phyloP scores from a whole-genome alignment of 192 early-diverging fungal genomes.

The Phycomyces blakesleeanus region DNA sequence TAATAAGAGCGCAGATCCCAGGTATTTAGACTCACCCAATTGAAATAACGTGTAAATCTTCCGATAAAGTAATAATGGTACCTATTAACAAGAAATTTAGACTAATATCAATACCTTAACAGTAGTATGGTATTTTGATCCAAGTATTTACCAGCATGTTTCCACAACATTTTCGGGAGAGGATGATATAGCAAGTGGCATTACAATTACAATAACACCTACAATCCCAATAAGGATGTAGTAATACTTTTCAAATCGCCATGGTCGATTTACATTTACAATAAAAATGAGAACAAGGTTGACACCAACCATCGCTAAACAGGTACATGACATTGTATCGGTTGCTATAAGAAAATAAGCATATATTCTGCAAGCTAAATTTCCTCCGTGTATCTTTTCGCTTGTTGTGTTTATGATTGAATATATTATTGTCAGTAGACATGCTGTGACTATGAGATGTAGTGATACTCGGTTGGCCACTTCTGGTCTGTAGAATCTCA shows the following conservation, averaged over 20 bases:
- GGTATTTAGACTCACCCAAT: slow-evolving; percentile 16
- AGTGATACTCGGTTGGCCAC: slow-evolving; percentile 11
- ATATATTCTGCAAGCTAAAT: background rate
- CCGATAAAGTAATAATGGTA: slow-evolving; percentile 14
- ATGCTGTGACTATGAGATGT: slow-evolving; percentile 11
- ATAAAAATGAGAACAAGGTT: slow-evolving; percentile 13
- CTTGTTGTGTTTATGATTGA: background rate
- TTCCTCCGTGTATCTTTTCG: background rate
- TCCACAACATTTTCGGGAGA: background rate
- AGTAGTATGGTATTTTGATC: too few relatives aligned
- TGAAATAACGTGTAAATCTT: slow-evolving; percentile 1
- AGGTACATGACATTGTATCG: slow-evolving; percentile 13
- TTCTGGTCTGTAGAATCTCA: slow-evolving; percentile 1
- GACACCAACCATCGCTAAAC: slow-evolving; percentile 17
- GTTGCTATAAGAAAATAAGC: background rate
- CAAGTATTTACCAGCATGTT: slow-evolving; percentile 7
- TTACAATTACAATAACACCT: background rate
- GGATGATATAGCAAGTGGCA: background rate
- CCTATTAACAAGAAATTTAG: slow-evolving; percentile 2
- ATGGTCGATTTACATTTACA: background rate
- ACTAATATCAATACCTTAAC: too few relatives aligned
- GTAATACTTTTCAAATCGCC: slow-evolving; percentile 6
- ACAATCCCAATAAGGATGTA: background rate
- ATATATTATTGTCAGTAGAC: slow-evolving; percentile 2
- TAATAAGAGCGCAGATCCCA: too few relatives aligned